Base-by-base conservation (phyloP, 202 grass and related monocot genomes). In the Cymbopogon flexuosus region DNA sequence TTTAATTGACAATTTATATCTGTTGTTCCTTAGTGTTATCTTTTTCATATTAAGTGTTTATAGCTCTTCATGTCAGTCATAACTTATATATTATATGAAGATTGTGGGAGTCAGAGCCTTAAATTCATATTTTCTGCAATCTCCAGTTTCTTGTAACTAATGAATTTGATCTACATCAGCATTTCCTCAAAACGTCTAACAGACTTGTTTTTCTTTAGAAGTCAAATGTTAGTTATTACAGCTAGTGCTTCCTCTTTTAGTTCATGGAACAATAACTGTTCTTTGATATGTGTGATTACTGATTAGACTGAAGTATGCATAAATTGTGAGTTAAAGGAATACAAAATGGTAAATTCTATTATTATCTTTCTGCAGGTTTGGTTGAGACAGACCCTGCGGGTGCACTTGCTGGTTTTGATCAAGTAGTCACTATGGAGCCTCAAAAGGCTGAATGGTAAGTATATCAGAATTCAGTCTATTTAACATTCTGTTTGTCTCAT, bases 371-470 rank as follows among this genome's bases (percentile, higher is more conserved):
- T 71, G 40, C 75, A 99, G 96, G 96, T 78, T 76, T 99, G 82
- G 92, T 99, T 1, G 96, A 99, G 90, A 99, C 96, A 69, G 92
- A 98, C 78, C 90, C 96, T 3, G 84, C 91, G 80, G 96, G 84
- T 65, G 96, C 96, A 59, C 96, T 98, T 88, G 65, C 90, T 78
- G 96, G 96, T 88, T 98, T 98, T 89, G 87, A 73, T 78, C 87
- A 81, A 90, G 96, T 98, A 78, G 92, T 98, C 72, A 79, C 71
- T 6, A 98, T 98, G 96, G 96, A 98, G 78, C 90, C 92, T 67
- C 87, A 98, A 78, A 98, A 98, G 78, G 96, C 92, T 65, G 96
- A 98, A 83, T 98, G 96, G 96, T 98, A 88, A 81, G 54, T 27
- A 12, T 73, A 12, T 59, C 68, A 40, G 13, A 61, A 67, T 72